A percentile compares a stretch with the other conserved stretches of the same genome.
These are phyloP conservation scores for Cryphonectria japonica DNA, from an alignment of 2,329 filamentous ascomycete species.

Conservation along the genomic window DNA sequence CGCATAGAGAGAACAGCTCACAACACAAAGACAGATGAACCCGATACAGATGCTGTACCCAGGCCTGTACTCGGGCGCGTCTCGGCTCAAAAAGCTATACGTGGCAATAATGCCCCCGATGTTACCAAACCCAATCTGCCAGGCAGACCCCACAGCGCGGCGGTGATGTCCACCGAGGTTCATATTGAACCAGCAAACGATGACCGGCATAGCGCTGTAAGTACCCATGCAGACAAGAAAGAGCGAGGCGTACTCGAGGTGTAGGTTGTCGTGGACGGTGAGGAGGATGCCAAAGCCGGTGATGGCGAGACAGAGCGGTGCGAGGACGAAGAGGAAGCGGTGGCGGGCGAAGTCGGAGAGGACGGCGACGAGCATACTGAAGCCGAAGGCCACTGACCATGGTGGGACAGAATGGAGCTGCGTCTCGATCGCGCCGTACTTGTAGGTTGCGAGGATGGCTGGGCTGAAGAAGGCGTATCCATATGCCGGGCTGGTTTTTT, in stretches of 20 bases:
- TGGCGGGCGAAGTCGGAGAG: slow-evolving; percentile 73
- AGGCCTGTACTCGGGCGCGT: slow-evolving; percentile 69
- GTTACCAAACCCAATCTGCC: slow-evolving; percentile 80
- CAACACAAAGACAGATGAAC: slow-evolving; percentile 70
- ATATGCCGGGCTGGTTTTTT: slow-evolving; percentile 66
- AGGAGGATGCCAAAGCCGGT: slow-evolving; percentile 77
- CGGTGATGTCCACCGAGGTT: slow-evolving; percentile 75
- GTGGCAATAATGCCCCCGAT: slow-evolving; percentile 80
- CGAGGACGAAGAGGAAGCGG: slow-evolving; percentile 73
- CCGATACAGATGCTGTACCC: slow-evolving; percentile 79
- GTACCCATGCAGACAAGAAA: slow-evolving; percentile 81
- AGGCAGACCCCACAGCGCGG: slow-evolving; percentile 71
- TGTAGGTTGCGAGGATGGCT: slow-evolving; percentile 69
- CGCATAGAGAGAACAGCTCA: slow-evolving; percentile 65
- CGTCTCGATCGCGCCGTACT: slow-evolving; percentile 62
- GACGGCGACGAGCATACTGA: slow-evolving; percentile 75
- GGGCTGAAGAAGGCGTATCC: slow-evolving; percentile 79
- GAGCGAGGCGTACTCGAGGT: slow-evolving; percentile 75
- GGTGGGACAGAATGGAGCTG: slow-evolving; percentile 63
- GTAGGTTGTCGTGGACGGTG: slow-evolving; percentile 66
- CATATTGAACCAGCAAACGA: slow-evolving; percentile 84
- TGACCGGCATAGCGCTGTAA: slow-evolving; percentile 88
- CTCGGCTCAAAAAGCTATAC: slow-evolving; percentile 67
- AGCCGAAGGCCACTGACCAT: slow-evolving; percentile 72
- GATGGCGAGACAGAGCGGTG: slow-evolving; percentile 71